Base-by-base conservation (phyloP, 148 eudicot species). In the Rhododendron henanense region DNA sequence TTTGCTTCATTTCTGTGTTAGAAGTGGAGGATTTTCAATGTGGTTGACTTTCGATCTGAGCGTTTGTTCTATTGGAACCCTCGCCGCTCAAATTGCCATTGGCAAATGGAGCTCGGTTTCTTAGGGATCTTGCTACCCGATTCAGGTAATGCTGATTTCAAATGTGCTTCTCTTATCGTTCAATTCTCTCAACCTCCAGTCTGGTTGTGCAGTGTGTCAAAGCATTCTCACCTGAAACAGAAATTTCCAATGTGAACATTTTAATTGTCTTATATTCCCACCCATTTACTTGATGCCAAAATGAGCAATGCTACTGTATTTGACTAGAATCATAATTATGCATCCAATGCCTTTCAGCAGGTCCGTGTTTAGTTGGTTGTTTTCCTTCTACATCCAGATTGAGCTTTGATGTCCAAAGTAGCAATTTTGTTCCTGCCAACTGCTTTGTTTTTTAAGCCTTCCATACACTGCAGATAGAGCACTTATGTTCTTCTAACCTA, bases 91-190 rank as follows among this genome's bases (percentile, higher is more conserved):
- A 85, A 48, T 86, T 84, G 84, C 77, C 39, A 51, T 65, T 69
- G 85, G 84, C 81, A 83, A 87, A 86, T 87, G 92, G 85, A 85
- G 85, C 79, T 85, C 75, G 63, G 88, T 13, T 50, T 88, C 83
- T 48, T 73, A 69, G 57, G 79, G 48, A 87, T 83, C 77, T 86
- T 88, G 83, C 82, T 81, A 82, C 75, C 67, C 78, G 28, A 81
- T 35, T 5, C 93, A 88, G 88, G 89, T 89, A 85, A 65, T 86
- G 65, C 25, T 63, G 1, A 61, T 65, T 57, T 78, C 15, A 2
- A 59, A 41, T 39, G 25, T 39, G n/a, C 59, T 55, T 55, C 61
- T 3, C 61, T 55, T 16, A 55, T 55, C 21, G 0, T 55, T 55
- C 63, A 57, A 57, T 18, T 57, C 63, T 57, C 21, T 57, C 21